Percentiles rank a stretch among this genome's conserved stretches.
phyloP scores from a whole-genome alignment of 495 filamentous ascomycete genomes.

The Chaetomium cochliodes region DNA sequence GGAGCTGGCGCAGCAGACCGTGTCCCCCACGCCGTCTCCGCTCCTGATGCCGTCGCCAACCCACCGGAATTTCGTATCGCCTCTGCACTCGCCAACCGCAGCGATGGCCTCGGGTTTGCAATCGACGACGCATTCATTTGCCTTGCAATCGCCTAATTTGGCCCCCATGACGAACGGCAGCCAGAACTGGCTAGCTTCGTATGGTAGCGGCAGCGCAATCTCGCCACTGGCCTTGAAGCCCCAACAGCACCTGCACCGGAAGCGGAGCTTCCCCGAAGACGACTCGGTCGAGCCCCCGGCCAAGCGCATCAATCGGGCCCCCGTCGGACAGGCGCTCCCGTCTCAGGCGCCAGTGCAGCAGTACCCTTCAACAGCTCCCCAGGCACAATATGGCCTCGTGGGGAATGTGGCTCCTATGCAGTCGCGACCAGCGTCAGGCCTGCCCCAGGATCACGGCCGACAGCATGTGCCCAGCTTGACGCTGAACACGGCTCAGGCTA shows the following conservation, averaged over 20 bases:
- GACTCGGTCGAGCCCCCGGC: constrained; percentile 61
- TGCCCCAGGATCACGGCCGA: constrained; percentile 32
- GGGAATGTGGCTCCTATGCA: constrained; percentile 32
- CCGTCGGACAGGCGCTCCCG: constrained; percentile 25
- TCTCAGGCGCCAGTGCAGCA: constrained; percentile 21
- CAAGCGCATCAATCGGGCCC: constrained; percentile 56
- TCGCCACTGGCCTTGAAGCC: constrained; percentile 57
- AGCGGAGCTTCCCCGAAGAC: constrained; percentile 69
- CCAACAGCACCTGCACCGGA: constrained; percentile 50
- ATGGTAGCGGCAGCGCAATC: constrained; percentile 41
- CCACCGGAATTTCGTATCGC: constrained; percentile 39
- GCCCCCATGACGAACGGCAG: constrained; percentile 18
- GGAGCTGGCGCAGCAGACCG: constrained; percentile 50
- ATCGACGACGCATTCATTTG: constrained; percentile 28
- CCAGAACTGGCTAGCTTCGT: constrained; percentile 38
- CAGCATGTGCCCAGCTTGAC: constrained; percentile 46
- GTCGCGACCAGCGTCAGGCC: background rate
- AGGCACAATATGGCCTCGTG: constrained; percentile 36
- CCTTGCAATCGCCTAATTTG: constrained; percentile 35
- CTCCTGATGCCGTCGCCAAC: constrained; percentile 42
- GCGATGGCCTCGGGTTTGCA: constrained; percentile 36
- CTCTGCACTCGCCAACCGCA: constrained; percentile 50
- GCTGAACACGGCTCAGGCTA: constrained; percentile 39
- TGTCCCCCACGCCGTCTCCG: constrained; percentile 39
- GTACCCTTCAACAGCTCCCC: constrained; percentile 33